Evolutionary conservation across 2,329 filamentous ascomycete genomes (phyloP).

Genomic region (Fusarium buxicola): DNA sequence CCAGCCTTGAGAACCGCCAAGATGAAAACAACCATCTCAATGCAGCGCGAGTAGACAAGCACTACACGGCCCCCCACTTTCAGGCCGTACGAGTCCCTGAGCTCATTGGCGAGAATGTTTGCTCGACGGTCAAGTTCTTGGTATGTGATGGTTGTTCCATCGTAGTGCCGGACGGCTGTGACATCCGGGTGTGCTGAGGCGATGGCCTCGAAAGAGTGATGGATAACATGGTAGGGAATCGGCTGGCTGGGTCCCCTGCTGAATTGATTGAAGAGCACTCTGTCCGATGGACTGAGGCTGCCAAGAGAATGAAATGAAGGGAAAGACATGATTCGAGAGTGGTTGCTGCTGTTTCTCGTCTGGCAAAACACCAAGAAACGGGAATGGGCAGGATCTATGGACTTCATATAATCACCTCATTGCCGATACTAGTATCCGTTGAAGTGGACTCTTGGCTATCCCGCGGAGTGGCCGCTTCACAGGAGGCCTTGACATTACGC

Average conservation of each 20-base stretch:
- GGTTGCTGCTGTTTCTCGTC: not conserved
- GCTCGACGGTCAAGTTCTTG: conserved; percentile 32
- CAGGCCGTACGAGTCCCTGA: conserved; percentile 19
- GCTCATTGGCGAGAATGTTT: conserved; percentile 31
- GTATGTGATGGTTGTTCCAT: conserved; percentile 36
- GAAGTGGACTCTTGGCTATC: no score
- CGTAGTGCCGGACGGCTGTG: conserved; percentile 25
- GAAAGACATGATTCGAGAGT: conserved; percentile 19
- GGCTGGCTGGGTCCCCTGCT: conserved; percentile 17
- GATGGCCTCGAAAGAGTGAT: conserved; percentile 36
- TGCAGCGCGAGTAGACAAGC: conserved; percentile 35
- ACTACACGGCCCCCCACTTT: conserved; percentile 32
- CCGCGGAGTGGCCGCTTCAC: no score
- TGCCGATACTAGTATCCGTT: no score
- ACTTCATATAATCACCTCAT: no score
- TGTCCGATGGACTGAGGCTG: conserved; percentile 29
- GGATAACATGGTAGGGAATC: conserved; percentile 29
- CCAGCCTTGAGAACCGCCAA: conserved; percentile 34
- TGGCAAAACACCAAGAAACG: not conserved
- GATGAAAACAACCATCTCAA: conserved; percentile 37
- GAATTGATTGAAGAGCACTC: conserved; percentile 33
- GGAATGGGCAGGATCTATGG: no score
- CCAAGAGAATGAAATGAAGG: conserved; percentile 27
- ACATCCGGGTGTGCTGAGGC: conserved; percentile 34
- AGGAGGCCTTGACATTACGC: no score